These are phyloP conservation scores for Mallotus nudiflorus DNA, from an alignment of 345 rosid species.

Conservation along the genomic window DNA sequence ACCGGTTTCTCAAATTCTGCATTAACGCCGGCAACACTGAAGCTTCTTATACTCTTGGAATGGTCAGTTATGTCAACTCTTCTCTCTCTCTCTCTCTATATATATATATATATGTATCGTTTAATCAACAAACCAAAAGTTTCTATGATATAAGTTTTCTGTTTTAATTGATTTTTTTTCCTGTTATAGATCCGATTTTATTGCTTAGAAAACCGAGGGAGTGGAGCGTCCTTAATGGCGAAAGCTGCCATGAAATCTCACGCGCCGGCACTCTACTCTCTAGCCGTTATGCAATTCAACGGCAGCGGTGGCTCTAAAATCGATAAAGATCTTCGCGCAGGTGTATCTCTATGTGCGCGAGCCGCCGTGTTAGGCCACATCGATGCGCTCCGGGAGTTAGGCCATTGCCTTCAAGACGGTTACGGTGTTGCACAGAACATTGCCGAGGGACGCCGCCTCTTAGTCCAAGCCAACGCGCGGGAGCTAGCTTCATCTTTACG, in stretches of 20 bases:
- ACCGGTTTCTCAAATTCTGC: conserved; percentile 52
- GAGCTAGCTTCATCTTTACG: conserved; percentile 48
- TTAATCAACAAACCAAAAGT: no score
- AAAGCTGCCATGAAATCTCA: conserved; percentile 66
- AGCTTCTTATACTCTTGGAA: conserved; percentile 61
- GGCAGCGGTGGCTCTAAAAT: conserved; percentile 62
- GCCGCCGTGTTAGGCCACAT: conserved; percentile 61
- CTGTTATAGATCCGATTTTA: conserved; percentile 67
- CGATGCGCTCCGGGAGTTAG: conserved; percentile 65
- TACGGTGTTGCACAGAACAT: conserved; percentile 55
- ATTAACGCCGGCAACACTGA: conserved; percentile 54
- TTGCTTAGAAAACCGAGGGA: conserved; percentile 45
- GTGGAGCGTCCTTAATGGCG: conserved; percentile 63
- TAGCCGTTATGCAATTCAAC: conserved; percentile 67
- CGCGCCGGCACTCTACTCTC: conserved; percentile 56
- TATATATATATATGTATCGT: no score
- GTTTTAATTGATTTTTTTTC: no score
- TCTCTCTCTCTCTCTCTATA: neutral
- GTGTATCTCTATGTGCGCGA: conserved; percentile 58
- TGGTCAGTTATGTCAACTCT: conserved; percentile 39
- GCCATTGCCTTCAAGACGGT: conserved; percentile 74
- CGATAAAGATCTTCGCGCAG: conserved; percentile 59
- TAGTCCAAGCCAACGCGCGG: conserved; percentile 60
- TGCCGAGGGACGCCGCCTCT: conserved; percentile 49
- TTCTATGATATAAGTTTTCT: neutral